phyloP scores from a whole-genome alignment of 805 yeast species.

The Candida patagonica region DNA sequence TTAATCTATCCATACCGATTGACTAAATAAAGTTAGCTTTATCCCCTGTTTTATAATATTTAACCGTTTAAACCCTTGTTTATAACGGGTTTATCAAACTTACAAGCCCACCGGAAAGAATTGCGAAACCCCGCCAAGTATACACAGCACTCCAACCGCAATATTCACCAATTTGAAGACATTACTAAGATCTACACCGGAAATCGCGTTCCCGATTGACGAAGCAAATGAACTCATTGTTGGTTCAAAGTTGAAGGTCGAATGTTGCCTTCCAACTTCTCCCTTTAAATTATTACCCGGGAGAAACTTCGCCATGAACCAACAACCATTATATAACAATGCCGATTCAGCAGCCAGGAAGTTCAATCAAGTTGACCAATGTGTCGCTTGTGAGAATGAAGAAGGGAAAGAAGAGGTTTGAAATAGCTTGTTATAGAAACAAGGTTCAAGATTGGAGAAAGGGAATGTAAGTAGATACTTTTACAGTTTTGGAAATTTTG shows the following conservation, averaged over 20 bases:
- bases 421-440: conserved; percentile 92
- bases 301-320: no score
- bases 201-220: neutral
- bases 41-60: conserved; percentile 2
- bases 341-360: conserved; percentile 78
- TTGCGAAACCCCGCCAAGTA: conserved; percentile 25
- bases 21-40: conserved; percentile 11
- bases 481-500: neutral
- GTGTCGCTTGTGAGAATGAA: conserved; percentile 88
- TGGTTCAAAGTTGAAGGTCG: no score
- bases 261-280: no score
- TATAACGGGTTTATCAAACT: no score
- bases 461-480: conserved; percentile 38
- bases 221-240: conserved; percentile 1
- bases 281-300: no score
- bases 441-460: conserved; percentile 93
- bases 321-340: conserved; percentile 24
- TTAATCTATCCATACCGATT: conserved; percentile 14
- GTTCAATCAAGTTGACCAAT: conserved; percentile 84
- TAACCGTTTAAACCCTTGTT: no score
- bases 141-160: conserved; percentile 22
- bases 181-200: conserved; percentile 18
- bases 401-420: conserved; percentile 82
- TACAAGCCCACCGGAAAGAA: conserved; percentile 25
- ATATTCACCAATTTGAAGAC: conserved; percentile 27